Conservation (phyloP, 2,329 filamentous ascomycete genomes). For the Cytospora mali region DNA sequence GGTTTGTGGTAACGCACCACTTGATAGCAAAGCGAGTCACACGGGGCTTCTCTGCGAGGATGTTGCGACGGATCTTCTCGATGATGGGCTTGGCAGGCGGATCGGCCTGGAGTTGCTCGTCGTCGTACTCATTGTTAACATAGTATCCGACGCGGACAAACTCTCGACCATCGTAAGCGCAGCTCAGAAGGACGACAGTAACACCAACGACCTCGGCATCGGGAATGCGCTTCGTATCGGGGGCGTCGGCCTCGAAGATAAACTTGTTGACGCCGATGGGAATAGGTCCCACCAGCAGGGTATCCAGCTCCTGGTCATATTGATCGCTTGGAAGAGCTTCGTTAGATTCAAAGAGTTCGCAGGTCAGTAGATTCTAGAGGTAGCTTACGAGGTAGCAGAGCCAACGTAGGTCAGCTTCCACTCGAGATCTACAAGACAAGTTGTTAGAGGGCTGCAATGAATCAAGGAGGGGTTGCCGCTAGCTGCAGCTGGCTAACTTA, state of each 20-base stretch:
- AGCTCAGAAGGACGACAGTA: slow-evolving; percentile 94
- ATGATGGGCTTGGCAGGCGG: slow-evolving; percentile 90
- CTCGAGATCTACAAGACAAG: slow-evolving; percentile 74
- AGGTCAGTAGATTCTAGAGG: slow-evolving; percentile 4
- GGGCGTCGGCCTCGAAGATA: slow-evolving; percentile 92
- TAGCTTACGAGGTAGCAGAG: slow-evolving; percentile 88
- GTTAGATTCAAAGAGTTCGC: slow-evolving; percentile 10
- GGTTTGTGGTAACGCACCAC: slow-evolving; percentile 65
- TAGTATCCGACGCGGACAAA: slow-evolving; percentile 99
- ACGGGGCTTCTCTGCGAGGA: slow-evolving; percentile 94
- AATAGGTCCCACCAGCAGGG: slow-evolving; percentile 94
- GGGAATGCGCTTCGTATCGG: slow-evolving; percentile 87
- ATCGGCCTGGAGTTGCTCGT: slow-evolving; percentile 83
- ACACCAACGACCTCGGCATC: slow-evolving; percentile 95
- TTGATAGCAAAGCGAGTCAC: slow-evolving; percentile 98
- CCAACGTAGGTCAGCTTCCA: slow-evolving; percentile 99
- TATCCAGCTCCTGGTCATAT: slow-evolving; percentile 98
- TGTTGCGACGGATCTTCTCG: slow-evolving; percentile 88
- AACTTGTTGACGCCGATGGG: slow-evolving; percentile 99
- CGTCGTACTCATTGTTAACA: slow-evolving; percentile 98
- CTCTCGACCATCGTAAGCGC: slow-evolving; percentile 93
- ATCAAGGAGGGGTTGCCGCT: background rate
- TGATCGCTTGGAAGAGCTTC: slow-evolving; percentile 65
- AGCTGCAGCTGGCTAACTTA: slow-evolving; percentile 42
- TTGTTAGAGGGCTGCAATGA: slow-evolving; percentile 3